Base-by-base conservation (phyloP, 768 basidiomycete species). In the Pleurotus pulmonarius region DNA sequence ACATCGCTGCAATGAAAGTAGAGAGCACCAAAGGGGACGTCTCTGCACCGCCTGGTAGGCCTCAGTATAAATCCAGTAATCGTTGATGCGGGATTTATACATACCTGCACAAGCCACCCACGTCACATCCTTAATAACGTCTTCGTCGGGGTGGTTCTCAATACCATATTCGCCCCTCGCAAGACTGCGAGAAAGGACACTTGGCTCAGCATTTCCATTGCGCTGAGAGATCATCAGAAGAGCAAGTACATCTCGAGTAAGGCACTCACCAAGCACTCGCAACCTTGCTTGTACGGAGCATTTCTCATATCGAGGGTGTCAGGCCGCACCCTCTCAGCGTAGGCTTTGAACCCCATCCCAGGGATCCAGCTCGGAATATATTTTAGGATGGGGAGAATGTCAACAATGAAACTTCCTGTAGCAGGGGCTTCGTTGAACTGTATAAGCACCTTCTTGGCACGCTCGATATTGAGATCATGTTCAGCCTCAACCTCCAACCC, bases 341-440 rank as follows among this genome's bases (percentile, higher is more conserved):
- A 60, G 0, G 58, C 63, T 57, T 73, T 67, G 63, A 76, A 77
- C 7, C 61, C 67, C 0, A 67, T 66, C 3, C 71, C 69, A 34
- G 75, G 73, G 44, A 75, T 58, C 68, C 72, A 75, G 2, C 55
- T 60, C 2, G 74, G 75, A 3, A 75, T 46, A 44, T 74, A 61
- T 51, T 70, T 69, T n/a, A 77, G 58, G 15, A 64, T 26, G 11
- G 65, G 65, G n/a, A 68, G 34, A 0, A 61, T 54, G 45, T 77
- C 73, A 46, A 72, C 72, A 2, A 75, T 63, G 57, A 65, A 76
- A 0, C 69, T 54, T 2, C 68, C 70, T 4, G 67, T 60, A 44
- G 64, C 63, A 4, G 59, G 64, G 3, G 70, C 63, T 12, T 62
- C 65, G 7, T 67, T 60, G 22, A 73, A 55, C 0, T 65, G 65